These are phyloP conservation scores for Tricladium varicosporioides DNA, from an alignment of 2,329 filamentous ascomycete species.

Conservation along the genomic window DNA sequence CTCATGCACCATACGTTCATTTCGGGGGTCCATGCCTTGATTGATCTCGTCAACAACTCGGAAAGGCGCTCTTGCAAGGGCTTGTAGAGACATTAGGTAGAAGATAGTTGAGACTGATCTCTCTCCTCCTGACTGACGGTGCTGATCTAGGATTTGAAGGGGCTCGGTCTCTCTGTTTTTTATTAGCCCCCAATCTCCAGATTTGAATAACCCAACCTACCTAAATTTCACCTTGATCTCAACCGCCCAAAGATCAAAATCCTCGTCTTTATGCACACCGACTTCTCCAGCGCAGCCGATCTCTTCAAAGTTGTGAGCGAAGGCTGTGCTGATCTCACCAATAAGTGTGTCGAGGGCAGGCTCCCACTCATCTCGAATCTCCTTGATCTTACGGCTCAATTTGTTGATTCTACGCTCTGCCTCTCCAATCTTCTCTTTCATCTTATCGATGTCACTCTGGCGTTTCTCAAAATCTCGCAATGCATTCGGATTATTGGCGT, in stretches of 20 bases:
- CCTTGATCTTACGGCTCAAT: slow-evolving; percentile 57
- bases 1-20: slow-evolving; percentile 96
- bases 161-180: slow-evolving; percentile 69
- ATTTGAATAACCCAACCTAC: slow-evolving; percentile 44
- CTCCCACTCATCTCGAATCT: slow-evolving; percentile 75
- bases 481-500: slow-evolving; percentile 72
- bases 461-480: slow-evolving; percentile 77
- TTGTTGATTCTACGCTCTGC: slow-evolving; percentile 54
- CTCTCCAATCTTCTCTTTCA: slow-evolving; percentile 57
- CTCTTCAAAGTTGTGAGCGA: slow-evolving; percentile 88
- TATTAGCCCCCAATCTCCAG: slow-evolving; percentile 14
- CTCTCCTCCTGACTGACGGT: slow-evolving; percentile 95
- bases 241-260: slow-evolving; percentile 93
- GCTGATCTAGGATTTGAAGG: slow-evolving; percentile 81
- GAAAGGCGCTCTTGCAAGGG: slow-evolving; percentile 90
- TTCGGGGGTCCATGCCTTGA: slow-evolving; percentile 98
- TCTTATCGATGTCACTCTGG: slow-evolving; percentile 64
- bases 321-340: slow-evolving; percentile 80
- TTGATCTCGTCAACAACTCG: slow-evolving; percentile 99
- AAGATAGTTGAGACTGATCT: slow-evolving; percentile 96
- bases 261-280: slow-evolving; percentile 79
- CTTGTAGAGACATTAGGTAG: slow-evolving; percentile 97
- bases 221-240: slow-evolving; percentile 95
- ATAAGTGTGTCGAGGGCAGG: slow-evolving; percentile 77
- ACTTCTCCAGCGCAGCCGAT: slow-evolving; percentile 95